phyloP scores from a whole-genome alignment of 2,329 filamentous ascomycete genomes.

The Magnaporthiopsis incrustans region DNA sequence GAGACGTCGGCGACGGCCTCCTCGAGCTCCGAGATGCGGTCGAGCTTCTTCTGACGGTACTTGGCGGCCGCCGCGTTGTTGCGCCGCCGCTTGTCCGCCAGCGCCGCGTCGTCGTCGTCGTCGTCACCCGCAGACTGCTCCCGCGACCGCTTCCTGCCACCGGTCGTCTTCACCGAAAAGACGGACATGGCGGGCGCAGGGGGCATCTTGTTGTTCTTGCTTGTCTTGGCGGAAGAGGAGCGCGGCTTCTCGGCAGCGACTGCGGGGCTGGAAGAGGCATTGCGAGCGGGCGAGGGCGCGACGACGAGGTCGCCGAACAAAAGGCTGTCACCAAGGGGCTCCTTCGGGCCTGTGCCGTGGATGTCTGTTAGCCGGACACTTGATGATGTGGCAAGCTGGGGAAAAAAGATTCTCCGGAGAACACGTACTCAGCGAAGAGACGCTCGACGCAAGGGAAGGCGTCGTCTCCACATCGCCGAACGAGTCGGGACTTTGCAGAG shows the following conservation, averaged over 20 bases:
- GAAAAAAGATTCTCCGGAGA: too few relatives aligned
- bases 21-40: slow-evolving; percentile 50
- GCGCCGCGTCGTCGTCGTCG: not conserved
- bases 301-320: slow-evolving; percentile 2
- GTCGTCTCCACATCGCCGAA: slow-evolving; percentile 4
- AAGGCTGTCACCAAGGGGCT: not conserved
- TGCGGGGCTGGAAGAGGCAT: slow-evolving; percentile 1
- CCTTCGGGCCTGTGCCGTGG: slow-evolving; percentile 2
- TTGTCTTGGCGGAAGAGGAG: not conserved
- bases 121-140: slow-evolving; percentile 5
- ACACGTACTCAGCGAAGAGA: slow-evolving; percentile 6
- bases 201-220: slow-evolving; percentile 5
- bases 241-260: not conserved
- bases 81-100: slow-evolving; percentile 42
- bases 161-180: slow-evolving; percentile 3
- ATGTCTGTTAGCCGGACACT: not conserved
- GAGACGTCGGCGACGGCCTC: slow-evolving; percentile 41
- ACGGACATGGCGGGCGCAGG: slow-evolving; percentile 3
- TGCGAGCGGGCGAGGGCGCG: not conserved
- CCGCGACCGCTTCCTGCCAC: slow-evolving; percentile 2
- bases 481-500: slow-evolving; percentile 2
- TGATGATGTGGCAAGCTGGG: not conserved
- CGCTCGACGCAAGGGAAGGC: slow-evolving; percentile 7
- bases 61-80: slow-evolving; percentile 56
- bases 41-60: slow-evolving; percentile 56